Evolutionary conservation across 176 grass and related monocot genomes (phyloP), one percentile per base, ranked within the genome.

Genomic region (Canna indica): DNA sequence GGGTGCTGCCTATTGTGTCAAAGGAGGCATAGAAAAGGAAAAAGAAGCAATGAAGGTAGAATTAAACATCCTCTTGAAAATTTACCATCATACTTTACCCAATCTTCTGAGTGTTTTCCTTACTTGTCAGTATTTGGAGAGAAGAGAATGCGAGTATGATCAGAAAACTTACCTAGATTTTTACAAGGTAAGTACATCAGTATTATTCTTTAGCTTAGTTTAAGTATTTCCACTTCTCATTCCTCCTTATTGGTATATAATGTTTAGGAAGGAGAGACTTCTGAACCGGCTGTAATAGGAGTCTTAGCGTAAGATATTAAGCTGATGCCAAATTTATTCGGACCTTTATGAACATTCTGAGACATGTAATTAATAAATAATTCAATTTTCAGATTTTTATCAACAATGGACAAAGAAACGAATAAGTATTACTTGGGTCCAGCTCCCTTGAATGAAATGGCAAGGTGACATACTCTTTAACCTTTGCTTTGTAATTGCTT

Each of bases 131-230:
- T 84, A 84, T 75, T 71, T 84, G 64, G 75, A 79, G 76, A 79
- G 82, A 79, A 79, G 82, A 75, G 82, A 84, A 72, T 84, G 82
- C 5, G 82, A 84, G 53, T 84, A 84, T 64, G 82, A 84, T 52
- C 35, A 65, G 38, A 75, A 79, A 62, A 79, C 39, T 18, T 14
- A 22, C 17, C 41, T 84, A 29, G 29, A 59, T 48, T 84, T 84
- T 36, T 84, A 79, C 76, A 79, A 74, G 82, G 82, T 84, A 16
- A 4, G 13, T 30, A 60, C 5, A 38, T 9, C 63, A 25, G n/a
- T 7, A 18, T 22, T 25, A 5, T 66, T n/a, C 14, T 41, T 0
- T 9, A 0, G 2, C n/a, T 26, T 9, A 0, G 2, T 22, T 26
- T 10, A 36, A 17, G 18, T 5, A 7, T n/a, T 27, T 13, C 18